These are phyloP conservation scores for Tetracladium setigerum DNA, from an alignment of 495 filamentous ascomycete species.

Conservation along the genomic window DNA sequence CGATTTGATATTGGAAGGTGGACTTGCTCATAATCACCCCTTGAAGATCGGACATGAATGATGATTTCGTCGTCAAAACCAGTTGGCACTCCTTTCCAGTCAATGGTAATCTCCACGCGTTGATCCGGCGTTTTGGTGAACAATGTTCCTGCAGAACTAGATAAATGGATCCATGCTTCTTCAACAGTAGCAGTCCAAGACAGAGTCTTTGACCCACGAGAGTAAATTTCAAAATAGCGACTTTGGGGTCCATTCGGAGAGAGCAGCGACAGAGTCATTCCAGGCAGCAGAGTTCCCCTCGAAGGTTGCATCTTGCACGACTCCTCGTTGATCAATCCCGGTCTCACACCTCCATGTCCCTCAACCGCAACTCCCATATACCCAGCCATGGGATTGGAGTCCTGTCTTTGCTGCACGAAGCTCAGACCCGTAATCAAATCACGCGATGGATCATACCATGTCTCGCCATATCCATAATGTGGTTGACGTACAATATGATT, in stretches of 20 bases:
- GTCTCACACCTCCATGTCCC: constrained; percentile 37
- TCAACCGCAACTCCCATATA: constrained; percentile 59
- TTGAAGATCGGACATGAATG: constrained; percentile 35
- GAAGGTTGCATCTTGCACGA: constrained; percentile 49
- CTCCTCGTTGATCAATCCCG: constrained; percentile 54
- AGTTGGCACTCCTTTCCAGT: constrained; percentile 49
- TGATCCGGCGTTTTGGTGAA: constrained; percentile 34
- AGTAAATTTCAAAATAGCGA: constrained; percentile 61
- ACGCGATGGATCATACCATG: constrained; percentile 10
- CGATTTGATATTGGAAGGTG: constrained; percentile 50
- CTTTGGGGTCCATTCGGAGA: constrained; percentile 49
- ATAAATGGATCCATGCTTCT: constrained; percentile 49
- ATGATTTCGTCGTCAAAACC: constrained; percentile 37
- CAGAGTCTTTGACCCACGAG: constrained; percentile 47
- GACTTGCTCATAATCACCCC: constrained; percentile 32
- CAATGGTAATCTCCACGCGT: constrained; percentile 50
- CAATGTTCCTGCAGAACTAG: constrained; percentile 45
- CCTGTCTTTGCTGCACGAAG: constrained; percentile 51
- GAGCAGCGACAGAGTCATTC: constrained; percentile 41
- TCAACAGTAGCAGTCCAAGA: constrained; percentile 45
- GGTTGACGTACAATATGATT: constrained; percentile 55
- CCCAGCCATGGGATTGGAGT: constrained; percentile 47
- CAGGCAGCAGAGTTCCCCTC: constrained; percentile 27
- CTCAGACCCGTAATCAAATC: constrained; percentile 39
- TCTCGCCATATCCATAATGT: constrained; percentile 10